Evolutionary conservation across 371 early-diverging fungal species (phyloP).

Genomic region (Apophysomyces trapeziformis): DNA sequence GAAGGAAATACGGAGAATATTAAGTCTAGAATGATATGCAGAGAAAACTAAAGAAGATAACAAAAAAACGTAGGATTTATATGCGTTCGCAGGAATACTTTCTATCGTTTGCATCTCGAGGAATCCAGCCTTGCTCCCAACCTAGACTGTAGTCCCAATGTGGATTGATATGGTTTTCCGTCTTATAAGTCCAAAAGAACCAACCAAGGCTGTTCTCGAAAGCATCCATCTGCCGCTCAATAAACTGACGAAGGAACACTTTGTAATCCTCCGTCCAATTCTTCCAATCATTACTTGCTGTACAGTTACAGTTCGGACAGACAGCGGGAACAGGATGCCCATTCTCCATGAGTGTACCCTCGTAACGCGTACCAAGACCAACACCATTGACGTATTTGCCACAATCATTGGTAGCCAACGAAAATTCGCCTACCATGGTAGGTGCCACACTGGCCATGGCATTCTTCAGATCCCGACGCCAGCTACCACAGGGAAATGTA

Average conservation of each 20-base stretch:
- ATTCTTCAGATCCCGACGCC: slow-evolving; percentile 33
- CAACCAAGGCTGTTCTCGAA: slow-evolving; percentile 63
- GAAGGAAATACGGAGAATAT: too few species aligned
- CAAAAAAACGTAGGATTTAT: not conserved
- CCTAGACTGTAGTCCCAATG: slow-evolving; percentile 74
- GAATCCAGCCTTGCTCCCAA: slow-evolving; percentile 53
- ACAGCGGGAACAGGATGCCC: slow-evolving; percentile 20
- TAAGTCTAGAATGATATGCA: too few species aligned
- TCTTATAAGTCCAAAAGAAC: slow-evolving; percentile 86
- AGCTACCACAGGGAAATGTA: slow-evolving; percentile 53
- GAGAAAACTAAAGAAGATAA: too few species aligned
- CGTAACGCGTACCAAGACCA: slow-evolving; percentile 67
- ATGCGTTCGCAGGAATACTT: slow-evolving; percentile 17
- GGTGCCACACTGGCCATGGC: slow-evolving; percentile 43
- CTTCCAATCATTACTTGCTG: slow-evolving; percentile 45
- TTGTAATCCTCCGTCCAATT: slow-evolving; percentile 42
- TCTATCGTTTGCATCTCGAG: slow-evolving; percentile 42
- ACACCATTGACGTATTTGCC: slow-evolving; percentile 75
- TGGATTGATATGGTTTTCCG: slow-evolving; percentile 65
- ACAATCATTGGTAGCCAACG: slow-evolving; percentile 77
- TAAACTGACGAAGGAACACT: slow-evolving; percentile 36
- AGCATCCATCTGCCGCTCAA: slow-evolving; percentile 53
- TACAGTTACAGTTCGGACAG: slow-evolving; percentile 55
- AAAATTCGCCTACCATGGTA: slow-evolving; percentile 77
- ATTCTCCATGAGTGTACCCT: slow-evolving; percentile 51